Evolutionary conservation across 352 stramenopile genomes (phyloP).

Genomic region (Phytophthora vignae): DNA sequence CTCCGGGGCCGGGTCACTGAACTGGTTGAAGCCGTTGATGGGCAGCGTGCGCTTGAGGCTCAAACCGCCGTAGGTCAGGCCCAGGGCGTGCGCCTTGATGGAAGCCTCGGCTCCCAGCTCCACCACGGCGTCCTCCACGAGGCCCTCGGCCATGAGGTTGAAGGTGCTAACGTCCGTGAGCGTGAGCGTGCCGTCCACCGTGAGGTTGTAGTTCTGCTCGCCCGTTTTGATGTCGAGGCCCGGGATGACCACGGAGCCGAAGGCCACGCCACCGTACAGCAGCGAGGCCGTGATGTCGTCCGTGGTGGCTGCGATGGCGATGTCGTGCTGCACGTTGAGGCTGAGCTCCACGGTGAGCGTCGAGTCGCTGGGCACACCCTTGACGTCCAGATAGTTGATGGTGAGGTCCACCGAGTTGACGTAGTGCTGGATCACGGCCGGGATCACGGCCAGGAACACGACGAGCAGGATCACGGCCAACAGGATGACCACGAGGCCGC

Average conservation of each 20-base stretch:
- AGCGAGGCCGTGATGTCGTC: constrained; percentile 60
- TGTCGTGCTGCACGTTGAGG: constrained; percentile 59
- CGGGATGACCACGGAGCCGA: constrained; percentile 59
- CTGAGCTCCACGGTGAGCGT: constrained; percentile 61
- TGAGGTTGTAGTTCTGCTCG: constrained; percentile 63
- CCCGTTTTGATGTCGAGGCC: constrained; percentile 58
- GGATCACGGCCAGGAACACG: constrained; percentile 68
- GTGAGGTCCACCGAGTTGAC: constrained; percentile 60
- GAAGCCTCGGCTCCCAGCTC: constrained; percentile 44
- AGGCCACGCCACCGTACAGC: constrained; percentile 49
- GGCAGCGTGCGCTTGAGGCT: constrained; percentile 54
- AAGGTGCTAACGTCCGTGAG: constrained; percentile 59
- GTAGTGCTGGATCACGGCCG: constrained; percentile 68
- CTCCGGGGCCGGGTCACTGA: constrained; percentile 46
- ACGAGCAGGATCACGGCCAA: constrained; percentile 63
- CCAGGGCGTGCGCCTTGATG: constrained; percentile 55
- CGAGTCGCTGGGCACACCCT: constrained; percentile 44
- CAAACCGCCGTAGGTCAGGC: constrained; percentile 61
- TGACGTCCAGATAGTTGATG: constrained; percentile 78
- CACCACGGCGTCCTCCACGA: constrained; percentile 50
- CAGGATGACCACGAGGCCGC: constrained; percentile 46
- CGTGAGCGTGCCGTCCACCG: constrained; percentile 40
- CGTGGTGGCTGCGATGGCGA: constrained; percentile 50
- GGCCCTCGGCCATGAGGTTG: constrained; percentile 42
- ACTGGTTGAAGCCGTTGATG: constrained; percentile 64